Evolutionary conservation across 2,329 filamentous ascomycete genomes (phyloP), one percentile per base, ranked within the genome.

Genomic region (Lithohypha guttulata): DNA sequence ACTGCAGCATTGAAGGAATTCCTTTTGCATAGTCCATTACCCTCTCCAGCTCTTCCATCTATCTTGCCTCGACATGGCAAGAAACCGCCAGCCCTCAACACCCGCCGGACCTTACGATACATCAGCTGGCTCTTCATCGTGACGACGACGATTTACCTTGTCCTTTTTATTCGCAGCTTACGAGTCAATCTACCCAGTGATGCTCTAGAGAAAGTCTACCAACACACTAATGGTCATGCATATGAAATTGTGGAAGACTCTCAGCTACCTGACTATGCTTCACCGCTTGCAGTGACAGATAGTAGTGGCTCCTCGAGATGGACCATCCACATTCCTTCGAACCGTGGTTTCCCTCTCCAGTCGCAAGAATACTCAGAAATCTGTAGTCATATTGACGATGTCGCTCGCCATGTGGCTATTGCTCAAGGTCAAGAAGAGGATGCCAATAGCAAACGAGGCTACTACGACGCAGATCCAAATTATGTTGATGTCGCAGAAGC

Each of bases 401-500:
- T 84, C 19, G 72, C 80, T 2, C 64, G 62, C 5, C 68, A 73
- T 44, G 70, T 79, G 32, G 63, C 67, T 23, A 65, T 73, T 30
- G 58, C 68, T 76, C 35, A 62, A 65, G 27, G 64, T 72, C 28
- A 58, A 70, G 43, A 71, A 60, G 53, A 65, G 42, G 27, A 39
- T 4, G 26, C 15, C 7, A 13, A 11, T 15, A 30, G 23, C 26
- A 17, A 9, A 14, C n/a, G n/a, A n/a, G 59, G 62, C 29, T 60
- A 66, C 47, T 54, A 63, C 22, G 55, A 61, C 33, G 59, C 67
- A 19, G 81, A 89, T 51, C 66, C 68, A 29, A 72, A 79, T 46
- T 93, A 82, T 51, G 64, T 93, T 34, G 84, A 93, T 51, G 74
- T 91, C 1, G 63, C 66, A 10, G 80, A 86, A 47, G 84, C 84